Percentiles rank a stretch among this genome's conserved stretches.
These are phyloP conservation scores for Blastomyces parvus DNA, from an alignment of 2,329 filamentous ascomycete genomes.

Conservation along the genomic window DNA sequence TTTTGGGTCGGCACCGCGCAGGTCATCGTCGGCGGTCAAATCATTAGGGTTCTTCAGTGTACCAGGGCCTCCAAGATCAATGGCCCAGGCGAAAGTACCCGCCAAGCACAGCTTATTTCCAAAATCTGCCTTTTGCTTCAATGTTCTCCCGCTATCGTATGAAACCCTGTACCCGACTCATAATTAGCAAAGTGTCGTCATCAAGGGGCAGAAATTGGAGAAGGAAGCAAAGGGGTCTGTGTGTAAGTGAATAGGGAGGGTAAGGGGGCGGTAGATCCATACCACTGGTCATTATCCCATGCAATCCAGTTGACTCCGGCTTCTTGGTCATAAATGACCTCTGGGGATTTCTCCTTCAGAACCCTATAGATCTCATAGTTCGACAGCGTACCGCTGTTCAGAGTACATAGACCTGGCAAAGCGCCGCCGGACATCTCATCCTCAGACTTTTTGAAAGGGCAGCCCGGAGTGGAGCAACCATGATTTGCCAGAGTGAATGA, in stretches of 20 bases:
- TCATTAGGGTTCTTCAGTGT: conserved; percentile 8
- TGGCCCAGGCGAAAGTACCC: conserved; percentile 18
- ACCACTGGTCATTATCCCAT: conserved; percentile 23
- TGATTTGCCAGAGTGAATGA: conserved; percentile 17
- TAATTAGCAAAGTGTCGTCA: neutral
- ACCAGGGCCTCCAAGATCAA: conserved; percentile 11
- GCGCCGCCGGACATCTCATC: conserved; percentile 19
- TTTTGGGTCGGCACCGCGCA: conserved; percentile 11
- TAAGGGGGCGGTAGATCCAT: neutral
- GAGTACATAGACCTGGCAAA: conserved; percentile 22
- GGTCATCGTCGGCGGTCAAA: neutral
- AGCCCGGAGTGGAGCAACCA: conserved; percentile 17
- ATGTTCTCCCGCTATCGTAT: conserved; percentile 28
- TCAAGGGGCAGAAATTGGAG: neutral
- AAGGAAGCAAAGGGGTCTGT: neutral
- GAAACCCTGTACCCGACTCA: conserved; percentile 13
- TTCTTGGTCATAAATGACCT: conserved; percentile 16
- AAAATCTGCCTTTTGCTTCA: conserved; percentile 26
- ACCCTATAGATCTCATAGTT: conserved; percentile 27
- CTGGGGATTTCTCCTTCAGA: conserved; percentile 15
- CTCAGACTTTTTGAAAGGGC: conserved; percentile 18
- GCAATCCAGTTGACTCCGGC: conserved; percentile 21
- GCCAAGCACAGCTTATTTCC: conserved; percentile 26
- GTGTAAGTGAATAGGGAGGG: neutral
- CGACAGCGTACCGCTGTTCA: conserved; percentile 22